phyloP scores from a whole-genome alignment of 2,329 filamentous ascomycete genomes.

The Magnaporthiopsis rhizophila region DNA sequence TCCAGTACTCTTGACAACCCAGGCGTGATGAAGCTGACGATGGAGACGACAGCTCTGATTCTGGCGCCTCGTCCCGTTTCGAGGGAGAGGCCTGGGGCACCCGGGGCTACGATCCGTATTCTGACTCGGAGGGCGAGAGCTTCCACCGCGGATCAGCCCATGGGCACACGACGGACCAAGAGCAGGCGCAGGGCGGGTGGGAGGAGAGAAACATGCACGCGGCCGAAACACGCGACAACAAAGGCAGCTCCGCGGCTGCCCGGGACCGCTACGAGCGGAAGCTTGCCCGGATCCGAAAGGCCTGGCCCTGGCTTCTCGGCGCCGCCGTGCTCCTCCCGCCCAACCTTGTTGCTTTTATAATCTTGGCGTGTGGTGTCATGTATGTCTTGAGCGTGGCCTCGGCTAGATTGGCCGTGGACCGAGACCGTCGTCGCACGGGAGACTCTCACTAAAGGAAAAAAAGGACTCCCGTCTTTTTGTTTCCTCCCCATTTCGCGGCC shows the following conservation, averaged over 20 bases:
- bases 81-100: neutral
- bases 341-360: constrained; percentile 29
- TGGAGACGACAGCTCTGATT: neutral
- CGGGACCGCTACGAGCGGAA: constrained; percentile 26
- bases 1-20: constrained; percentile 43
- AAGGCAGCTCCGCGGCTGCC: constrained; percentile 21
- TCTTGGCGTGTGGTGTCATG: constrained; percentile 26
- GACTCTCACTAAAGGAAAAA: neutral
- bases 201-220: constrained; percentile 18
- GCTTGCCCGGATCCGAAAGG: constrained; percentile 33
- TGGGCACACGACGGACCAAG: neutral
- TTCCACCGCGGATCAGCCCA: constrained; percentile 11
- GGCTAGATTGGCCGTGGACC: neutral
- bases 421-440: neutral
- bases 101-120: neutral
- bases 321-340: constrained; percentile 39
- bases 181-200: constrained; percentile 20
- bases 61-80: neutral
- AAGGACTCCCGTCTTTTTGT: neutral
- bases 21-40: constrained; percentile 20
- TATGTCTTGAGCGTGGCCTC: constrained; percentile 29
- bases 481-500: neutral
- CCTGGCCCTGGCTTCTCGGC: constrained; percentile 33
- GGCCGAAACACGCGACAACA: constrained; percentile 19
- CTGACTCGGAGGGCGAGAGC: neutral